Evolutionary conservation across 2,329 filamentous ascomycete species (phyloP).

Genomic region (Pseudocercospora pini-densiflorae): DNA sequence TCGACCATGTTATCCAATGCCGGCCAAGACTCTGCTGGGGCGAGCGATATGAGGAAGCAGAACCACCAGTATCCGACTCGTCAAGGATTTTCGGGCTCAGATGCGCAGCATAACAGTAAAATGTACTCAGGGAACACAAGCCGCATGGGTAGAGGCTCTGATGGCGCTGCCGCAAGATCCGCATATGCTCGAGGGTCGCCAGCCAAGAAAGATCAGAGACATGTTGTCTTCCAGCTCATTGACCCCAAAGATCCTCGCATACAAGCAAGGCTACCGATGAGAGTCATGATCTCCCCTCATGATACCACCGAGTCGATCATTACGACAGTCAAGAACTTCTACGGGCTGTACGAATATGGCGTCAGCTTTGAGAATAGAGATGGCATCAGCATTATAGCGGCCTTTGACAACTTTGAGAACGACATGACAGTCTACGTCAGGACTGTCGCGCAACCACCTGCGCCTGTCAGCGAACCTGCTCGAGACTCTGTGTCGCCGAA

Average conservation of each 20-base stretch:
- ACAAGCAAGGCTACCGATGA: slow-evolving; percentile 75
- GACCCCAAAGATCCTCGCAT: slow-evolving; percentile 41
- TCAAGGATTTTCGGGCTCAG: slow-evolving; percentile 29
- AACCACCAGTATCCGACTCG: slow-evolving; percentile 43
- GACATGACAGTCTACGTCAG: slow-evolving; percentile 94
- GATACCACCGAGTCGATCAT: slow-evolving; percentile 98
- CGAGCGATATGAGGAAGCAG: slow-evolving; percentile 35
- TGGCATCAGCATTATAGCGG: slow-evolving; percentile 88
- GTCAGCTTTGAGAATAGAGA: slow-evolving; percentile 94
- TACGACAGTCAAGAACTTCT: slow-evolving; percentile 98
- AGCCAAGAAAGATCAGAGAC: slow-evolving; percentile 59
- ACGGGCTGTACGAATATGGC: slow-evolving; percentile 87
- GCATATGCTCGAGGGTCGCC: slow-evolving; percentile 38
- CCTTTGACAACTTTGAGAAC: slow-evolving; percentile 93
- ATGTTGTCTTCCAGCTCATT: slow-evolving; percentile 78
- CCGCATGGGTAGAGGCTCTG: slow-evolving; percentile 28
- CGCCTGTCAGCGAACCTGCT: slow-evolving; percentile 28
- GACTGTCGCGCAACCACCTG: slow-evolving; percentile 34
- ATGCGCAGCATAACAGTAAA: slow-evolving; percentile 22
- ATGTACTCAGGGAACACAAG: slow-evolving; percentile 21
- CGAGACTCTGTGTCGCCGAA: slow-evolving; percentile 48
- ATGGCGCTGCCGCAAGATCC: slow-evolving; percentile 30
- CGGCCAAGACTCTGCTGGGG: slow-evolving; percentile 27
- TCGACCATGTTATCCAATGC: slow-evolving; percentile 41
- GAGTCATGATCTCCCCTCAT: slow-evolving; percentile 90